Conservation (phyloP, 2,329 filamentous ascomycete genomes). For the Aspergillus pseudotamarii region DNA sequence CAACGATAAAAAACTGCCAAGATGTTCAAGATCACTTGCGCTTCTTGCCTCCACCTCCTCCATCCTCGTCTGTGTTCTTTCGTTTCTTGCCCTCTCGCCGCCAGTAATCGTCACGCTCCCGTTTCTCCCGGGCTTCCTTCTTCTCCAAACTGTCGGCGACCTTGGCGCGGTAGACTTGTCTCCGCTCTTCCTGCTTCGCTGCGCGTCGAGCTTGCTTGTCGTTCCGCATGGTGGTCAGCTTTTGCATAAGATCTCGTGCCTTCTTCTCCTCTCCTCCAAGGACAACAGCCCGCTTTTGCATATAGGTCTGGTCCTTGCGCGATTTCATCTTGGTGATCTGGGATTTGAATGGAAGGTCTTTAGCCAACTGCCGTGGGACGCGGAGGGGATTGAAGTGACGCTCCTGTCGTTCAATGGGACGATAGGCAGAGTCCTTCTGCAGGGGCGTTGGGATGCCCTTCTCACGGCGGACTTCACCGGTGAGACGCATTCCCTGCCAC, state of each 20-base stretch:
- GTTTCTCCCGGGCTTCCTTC: constrained; percentile 82
- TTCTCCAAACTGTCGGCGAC: constrained; percentile 81
- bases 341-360: constrained; percentile 86
- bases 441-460: constrained; percentile 75
- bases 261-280: constrained; percentile 83
- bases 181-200: constrained; percentile 85
- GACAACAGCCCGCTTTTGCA: constrained; percentile 94
- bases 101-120: constrained; percentile 93
- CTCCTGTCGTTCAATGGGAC: constrained; percentile 58
- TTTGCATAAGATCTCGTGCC: constrained; percentile 86
- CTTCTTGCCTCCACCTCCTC: constrained; percentile 52
- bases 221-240: constrained; percentile 85
- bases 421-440: constrained; percentile 84
- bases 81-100: constrained; percentile 82
- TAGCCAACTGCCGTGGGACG: constrained; percentile 59
- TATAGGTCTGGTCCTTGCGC: constrained; percentile 80
- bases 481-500: constrained; percentile 93
- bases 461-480: constrained; percentile 83
- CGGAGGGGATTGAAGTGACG: constrained; percentile 74
- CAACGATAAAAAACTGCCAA: constrained; percentile 12
- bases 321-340: constrained; percentile 83
- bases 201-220: constrained; percentile 84
- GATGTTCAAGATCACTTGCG: constrained; percentile 34
- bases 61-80: constrained; percentile 56
- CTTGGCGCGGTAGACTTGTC: constrained; percentile 78